Evolutionary conservation across 768 basidiomycete species (phyloP), one percentile per base, ranked within the genome.

Genomic region (Termitomyces sp.): DNA sequence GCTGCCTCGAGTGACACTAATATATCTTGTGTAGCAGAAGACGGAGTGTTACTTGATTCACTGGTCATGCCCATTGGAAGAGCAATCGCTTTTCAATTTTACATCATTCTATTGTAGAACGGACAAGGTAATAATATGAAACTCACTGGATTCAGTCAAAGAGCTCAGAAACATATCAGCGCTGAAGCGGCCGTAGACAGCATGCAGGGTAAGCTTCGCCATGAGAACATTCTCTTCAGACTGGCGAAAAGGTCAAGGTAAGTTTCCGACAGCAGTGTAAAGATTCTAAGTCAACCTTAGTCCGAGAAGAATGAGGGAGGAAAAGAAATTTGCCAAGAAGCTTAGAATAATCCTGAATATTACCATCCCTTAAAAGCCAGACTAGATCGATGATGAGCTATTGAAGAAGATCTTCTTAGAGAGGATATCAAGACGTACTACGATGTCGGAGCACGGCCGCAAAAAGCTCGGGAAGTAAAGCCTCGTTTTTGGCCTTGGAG

Each of bases 101-200:
- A 57, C 26, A 3, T 18, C 6, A 53, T 46, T 29, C 57, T 43
- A 42, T 22, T 36, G 16, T 26, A 39, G n/a, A 37, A 46, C 7
- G 26, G 46, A 31, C 26, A 10, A 39, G 22, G 31, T 34, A 32
- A 50, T 22, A 12, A n/a, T 27, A 46, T 36, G 27, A 43, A 16
- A 73, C 92, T 36, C 64, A 96, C 94, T 87, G 1, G 96, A 96
- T 68, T 98, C 96, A 0, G 88, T 82, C 24, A 98, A 74, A 18
- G 94, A 94, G 65, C 88, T 94, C 57, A 97, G 76, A 68, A 94
- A 90, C 76, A 97, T 90, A 67, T 98, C 94, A 0, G 84, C 79
- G 32, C 83, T 83, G 75, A 96, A 92, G 7, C 84, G 85, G 37
- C 80, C 79, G 62, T 94, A 86, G 1, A 88, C 89, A 27, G 86